A percentile compares a stretch with the other conserved stretches of the same genome.
phyloP scores from a whole-genome alignment of 345 rosid genomes.

The Anastatica hierochuntica region DNA sequence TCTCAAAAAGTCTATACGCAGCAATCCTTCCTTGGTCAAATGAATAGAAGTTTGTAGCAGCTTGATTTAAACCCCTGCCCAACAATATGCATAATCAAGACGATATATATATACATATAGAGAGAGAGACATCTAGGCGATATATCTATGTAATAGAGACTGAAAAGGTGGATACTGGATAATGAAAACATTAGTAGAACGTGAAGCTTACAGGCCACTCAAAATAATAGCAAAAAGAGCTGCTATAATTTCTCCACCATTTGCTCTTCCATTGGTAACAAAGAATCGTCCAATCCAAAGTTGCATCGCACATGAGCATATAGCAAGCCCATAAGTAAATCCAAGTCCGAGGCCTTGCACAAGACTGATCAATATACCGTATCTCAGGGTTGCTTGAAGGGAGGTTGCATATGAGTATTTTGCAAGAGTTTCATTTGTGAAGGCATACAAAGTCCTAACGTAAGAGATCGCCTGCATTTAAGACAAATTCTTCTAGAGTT shows the following conservation, averaged over 20 bases:
- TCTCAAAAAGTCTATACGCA: constrained; percentile 94
- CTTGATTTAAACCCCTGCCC: constrained; percentile 91
- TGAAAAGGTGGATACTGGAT: too few species aligned
- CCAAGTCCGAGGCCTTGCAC: constrained; percentile 99
- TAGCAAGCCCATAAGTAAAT: constrained; percentile 95
- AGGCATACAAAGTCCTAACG: constrained; percentile 79
- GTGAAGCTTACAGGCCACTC: constrained; percentile 91
- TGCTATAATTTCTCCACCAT: constrained; percentile 86
- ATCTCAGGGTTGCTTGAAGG: constrained; percentile 90
- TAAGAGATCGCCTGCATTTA: constrained; percentile 77
- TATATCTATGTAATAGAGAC: too few species aligned
- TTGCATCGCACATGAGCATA: constrained; percentile 94
- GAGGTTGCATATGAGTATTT: constrained; percentile 96
- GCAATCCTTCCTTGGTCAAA: constrained; percentile 99
- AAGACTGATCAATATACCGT: constrained; percentile 86
- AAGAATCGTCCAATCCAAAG: constrained; percentile 92
- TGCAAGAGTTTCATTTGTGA: constrained; percentile 94
- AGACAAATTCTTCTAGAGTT: constrained; percentile 3
- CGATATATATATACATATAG: constrained; percentile 32
- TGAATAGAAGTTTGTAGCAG: constrained; percentile 96
- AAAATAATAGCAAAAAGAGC: constrained; percentile 87
- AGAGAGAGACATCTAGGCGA: too few species aligned
- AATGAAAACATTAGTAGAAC: too few species aligned
- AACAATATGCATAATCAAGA: constrained; percentile 30
- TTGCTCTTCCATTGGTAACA: constrained; percentile 44